Conservation (phyloP, 2,329 filamentous ascomycete species). For the Venturia carpophila region DNA sequence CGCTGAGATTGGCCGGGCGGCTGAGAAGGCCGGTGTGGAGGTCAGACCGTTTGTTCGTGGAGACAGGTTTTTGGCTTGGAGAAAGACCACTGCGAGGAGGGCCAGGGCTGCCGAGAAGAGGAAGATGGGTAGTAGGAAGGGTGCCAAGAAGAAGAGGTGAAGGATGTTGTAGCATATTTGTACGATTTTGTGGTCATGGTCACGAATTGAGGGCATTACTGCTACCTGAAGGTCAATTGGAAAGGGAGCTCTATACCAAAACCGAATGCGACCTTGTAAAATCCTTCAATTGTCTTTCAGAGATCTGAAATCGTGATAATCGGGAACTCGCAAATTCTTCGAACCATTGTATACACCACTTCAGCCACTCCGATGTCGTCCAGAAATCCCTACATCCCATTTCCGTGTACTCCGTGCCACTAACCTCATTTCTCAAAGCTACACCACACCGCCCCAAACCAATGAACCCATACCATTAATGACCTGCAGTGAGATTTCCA, state of each 20-base stretch:
- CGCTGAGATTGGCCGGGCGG: constrained; percentile 58
- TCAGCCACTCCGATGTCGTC: not conserved
- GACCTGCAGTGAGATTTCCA: not conserved
- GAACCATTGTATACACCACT: too few species aligned
- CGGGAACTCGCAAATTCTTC: too few species aligned
- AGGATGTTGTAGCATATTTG: not conserved
- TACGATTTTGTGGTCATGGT: not conserved
- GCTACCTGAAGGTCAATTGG: too few species aligned
- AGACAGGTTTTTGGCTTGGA: constrained; percentile 58
- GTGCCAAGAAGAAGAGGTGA: constrained; percentile 18
- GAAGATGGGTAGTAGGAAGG: constrained; percentile 38
- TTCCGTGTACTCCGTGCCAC: too few species aligned
- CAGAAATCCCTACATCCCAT: not conserved
- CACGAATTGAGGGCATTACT: not conserved
- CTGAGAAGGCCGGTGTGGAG: constrained; percentile 51
- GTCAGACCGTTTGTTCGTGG: constrained; percentile 49
- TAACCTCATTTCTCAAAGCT: not conserved
- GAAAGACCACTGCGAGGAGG: constrained; percentile 48
- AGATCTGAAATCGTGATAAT: too few species aligned
- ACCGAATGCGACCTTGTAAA: not conserved
- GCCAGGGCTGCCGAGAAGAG: constrained; percentile 48
- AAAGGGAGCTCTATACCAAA: too few species aligned
- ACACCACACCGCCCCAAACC: not conserved
- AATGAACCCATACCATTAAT: not conserved
- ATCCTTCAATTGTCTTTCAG: not conserved